Evolutionary conservation across 2,329 filamentous ascomycete species (phyloP), one percentile per base, ranked within the genome.

Genomic region (Gyromitra esculenta): DNA sequence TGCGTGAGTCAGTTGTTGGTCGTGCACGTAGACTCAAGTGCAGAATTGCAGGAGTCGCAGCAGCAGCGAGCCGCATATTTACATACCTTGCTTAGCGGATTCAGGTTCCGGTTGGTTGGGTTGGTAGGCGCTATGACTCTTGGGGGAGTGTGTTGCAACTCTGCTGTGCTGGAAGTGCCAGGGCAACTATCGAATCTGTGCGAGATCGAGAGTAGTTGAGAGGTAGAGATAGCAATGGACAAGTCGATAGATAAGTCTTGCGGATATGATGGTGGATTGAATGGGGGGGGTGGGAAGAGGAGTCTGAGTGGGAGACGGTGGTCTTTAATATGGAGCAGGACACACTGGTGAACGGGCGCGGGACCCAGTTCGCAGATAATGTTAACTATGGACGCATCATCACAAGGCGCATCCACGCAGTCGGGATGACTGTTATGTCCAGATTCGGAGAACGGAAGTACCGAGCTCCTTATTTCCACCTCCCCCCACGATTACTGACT

Each of bases 371-470:
- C 70, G 74, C 69, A 73, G 74, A 45, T 69, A 74, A 64, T 64
- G 63, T 64, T 57, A 75, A 65, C 65, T 70, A 60, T 64, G 65
- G 41, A 39, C 67, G 75, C 64, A 73, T 74, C 75, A 74, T 75
- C 75, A 77, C 72, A 77, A 69, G 75, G 73, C 68, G 64, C 70
- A 77, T 65, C 75, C 75, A 62, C 57, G 43, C 59, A 64, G 64
- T 75, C 75, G 75, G 75, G 75, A 75, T 77, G 75, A 77, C 75
- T 75, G 64, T 74, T 50, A 75, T 75, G 66, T 70, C 75, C 75
- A 77, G n/a, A 75, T 77, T 77, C 71, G 75, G 75, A 74, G 63
- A 15, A 66, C 71, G 59, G 59, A 77, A 45, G 75, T 75, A 70
- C 70, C 66, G 70, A 74, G 71, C 71, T 77, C 71, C 57, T 72